Evolutionary conservation across 345 rosid species (phyloP).

Genomic region (Angophora floribunda): DNA sequence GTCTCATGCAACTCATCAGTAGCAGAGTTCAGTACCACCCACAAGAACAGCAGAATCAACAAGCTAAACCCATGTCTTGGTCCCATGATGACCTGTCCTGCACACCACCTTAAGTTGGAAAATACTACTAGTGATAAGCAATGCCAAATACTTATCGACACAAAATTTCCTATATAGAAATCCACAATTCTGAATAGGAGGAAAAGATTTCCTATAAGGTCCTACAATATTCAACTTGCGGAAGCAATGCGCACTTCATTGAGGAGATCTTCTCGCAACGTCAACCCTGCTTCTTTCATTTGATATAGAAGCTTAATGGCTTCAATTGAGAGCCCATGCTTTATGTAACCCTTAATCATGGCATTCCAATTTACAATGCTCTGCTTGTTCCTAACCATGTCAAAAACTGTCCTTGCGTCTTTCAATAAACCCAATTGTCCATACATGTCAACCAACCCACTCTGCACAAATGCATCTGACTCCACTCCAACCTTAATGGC

Average conservation of each 20-base stretch:
- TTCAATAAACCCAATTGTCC: constrained; percentile 33
- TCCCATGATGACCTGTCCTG: background rate
- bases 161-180: background rate
- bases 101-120: background rate
- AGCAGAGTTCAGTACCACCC: background rate
- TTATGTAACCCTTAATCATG: constrained; percentile 39
- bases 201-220: background rate
- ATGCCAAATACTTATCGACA: background rate
- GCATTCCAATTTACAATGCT: constrained; percentile 43
- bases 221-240: background rate
- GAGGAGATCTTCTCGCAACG: constrained; percentile 21
- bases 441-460: constrained; percentile 60
- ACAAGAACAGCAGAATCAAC: background rate
- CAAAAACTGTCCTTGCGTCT: constrained; percentile 41
- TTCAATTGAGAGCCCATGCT: constrained; percentile 30
- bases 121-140: background rate
- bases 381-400: constrained; percentile 5
- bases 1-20: background rate
- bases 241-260: constrained; percentile 25
- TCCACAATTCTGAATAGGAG: background rate
- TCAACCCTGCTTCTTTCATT: constrained; percentile 49
- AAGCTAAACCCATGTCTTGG: background rate
- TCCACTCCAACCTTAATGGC: constrained; percentile 52
- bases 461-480: constrained; percentile 17
- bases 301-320: constrained; percentile 55